Evolutionary conservation across 2,329 filamentous ascomycete genomes (phyloP).

Genomic region (Alternaria arborescens): DNA sequence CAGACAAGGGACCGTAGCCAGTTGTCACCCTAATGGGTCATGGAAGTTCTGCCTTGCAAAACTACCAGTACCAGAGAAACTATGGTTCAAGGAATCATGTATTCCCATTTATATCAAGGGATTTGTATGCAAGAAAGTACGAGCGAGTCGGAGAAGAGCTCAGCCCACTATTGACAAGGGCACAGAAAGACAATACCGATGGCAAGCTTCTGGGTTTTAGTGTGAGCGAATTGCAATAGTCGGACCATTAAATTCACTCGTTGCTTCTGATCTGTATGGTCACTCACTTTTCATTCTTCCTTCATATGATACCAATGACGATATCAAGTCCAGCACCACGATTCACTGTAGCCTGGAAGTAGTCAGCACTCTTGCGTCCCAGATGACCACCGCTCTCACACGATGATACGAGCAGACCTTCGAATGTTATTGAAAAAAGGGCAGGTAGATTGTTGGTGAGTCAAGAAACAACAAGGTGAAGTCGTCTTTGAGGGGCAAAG

Average conservation of each 20-base stretch:
- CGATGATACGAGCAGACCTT: slow-evolving; percentile 1
- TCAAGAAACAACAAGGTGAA: slow-evolving; percentile 1
- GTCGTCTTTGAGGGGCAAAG: background rate
- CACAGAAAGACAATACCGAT: background rate
- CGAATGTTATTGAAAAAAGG: background rate
- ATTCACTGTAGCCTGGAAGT: background rate
- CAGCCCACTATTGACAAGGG: background rate
- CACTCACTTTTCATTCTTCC: background rate
- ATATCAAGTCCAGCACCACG: background rate
- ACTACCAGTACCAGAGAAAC: background rate
- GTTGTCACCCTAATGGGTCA: background rate
- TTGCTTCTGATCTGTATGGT: background rate
- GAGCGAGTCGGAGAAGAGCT: background rate
- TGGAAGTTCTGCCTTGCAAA: background rate
- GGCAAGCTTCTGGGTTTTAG: background rate
- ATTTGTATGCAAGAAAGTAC: background rate
- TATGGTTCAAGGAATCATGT: background rate
- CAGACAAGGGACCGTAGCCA: background rate
- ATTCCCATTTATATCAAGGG: background rate
- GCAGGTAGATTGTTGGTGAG: background rate
- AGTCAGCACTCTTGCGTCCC: background rate
- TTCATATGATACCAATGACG: background rate
- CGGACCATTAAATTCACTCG: background rate
- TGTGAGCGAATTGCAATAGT: background rate
- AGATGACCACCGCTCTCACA: background rate